These are phyloP conservation scores for Ramalina peruviana DNA, from an alignment of 495 filamentous ascomycete genomes.

Conservation along the genomic window DNA sequence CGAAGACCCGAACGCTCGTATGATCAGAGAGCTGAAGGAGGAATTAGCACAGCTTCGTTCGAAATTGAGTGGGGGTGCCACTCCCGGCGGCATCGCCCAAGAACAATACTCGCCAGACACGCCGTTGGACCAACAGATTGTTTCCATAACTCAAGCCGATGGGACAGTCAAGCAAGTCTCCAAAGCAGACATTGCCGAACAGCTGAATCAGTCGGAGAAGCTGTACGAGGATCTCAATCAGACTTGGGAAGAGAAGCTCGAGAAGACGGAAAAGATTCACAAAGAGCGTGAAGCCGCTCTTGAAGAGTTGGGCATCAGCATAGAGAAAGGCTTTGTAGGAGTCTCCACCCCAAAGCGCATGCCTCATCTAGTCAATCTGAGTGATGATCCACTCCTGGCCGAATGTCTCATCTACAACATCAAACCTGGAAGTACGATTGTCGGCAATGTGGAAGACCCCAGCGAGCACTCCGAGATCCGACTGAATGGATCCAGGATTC, in stretches of 20 bases:
- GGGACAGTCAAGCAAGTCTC: conserved; percentile 88
- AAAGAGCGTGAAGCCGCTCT: conserved; percentile 91
- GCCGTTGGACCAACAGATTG: conserved; percentile 86
- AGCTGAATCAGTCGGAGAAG: conserved; percentile 91
- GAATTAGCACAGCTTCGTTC: conserved; percentile 75
- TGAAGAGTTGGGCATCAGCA: conserved; percentile 95
- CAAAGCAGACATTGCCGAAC: conserved; percentile 95
- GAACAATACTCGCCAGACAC: conserved; percentile 84
- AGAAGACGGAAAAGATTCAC: conserved; percentile 91
- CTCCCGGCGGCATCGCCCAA: conserved; percentile 37
- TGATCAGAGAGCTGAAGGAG: conserved; percentile 97
- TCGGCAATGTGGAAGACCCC: conserved; percentile 82
- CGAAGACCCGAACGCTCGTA: conserved; percentile 95
- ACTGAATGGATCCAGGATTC: conserved; percentile 84
- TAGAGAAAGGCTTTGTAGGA: conserved; percentile 95
- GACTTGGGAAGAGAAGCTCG: conserved; percentile 94
- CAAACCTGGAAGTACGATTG: conserved; percentile 83
- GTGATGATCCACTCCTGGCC: conserved; percentile 86
- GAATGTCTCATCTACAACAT: conserved; percentile 98
- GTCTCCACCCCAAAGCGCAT: conserved; percentile 95
- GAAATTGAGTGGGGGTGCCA: conserved; percentile 62
- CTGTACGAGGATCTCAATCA: conserved; percentile 92
- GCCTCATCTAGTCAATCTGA: conserved; percentile 96
- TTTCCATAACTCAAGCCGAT: conserved; percentile 79
- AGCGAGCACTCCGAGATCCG: conserved; percentile 73